A percentile compares a stretch with the other conserved stretches of the same genome.
These are phyloP conservation scores for Chenopodium berlandieri DNA, from an alignment of 148 eudicot species.

Conservation along the genomic window DNA sequence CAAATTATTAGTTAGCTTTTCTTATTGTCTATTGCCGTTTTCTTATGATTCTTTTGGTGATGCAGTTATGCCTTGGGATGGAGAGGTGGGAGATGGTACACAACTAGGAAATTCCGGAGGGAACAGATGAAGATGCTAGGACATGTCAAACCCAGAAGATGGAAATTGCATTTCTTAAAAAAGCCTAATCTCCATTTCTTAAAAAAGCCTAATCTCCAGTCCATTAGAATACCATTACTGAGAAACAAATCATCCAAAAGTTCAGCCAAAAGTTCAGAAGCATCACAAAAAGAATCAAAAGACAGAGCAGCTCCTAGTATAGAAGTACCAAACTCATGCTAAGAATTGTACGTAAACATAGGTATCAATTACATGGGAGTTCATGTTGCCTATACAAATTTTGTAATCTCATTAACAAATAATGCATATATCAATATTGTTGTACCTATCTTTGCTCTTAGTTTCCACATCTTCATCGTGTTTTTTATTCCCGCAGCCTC, in stretches of 20 bases:
- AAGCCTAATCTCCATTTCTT: conserved; percentile 36
- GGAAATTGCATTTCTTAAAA: conserved; percentile 43
- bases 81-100: conserved; percentile 91
- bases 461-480: not conserved
- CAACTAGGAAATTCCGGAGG: conserved; percentile 64
- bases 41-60: conserved; percentile 3
- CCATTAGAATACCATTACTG: conserved; percentile 51
- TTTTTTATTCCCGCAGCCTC: not conserved
- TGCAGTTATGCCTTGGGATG: conserved; percentile 84
- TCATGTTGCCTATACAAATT: not conserved
- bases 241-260: conserved; percentile 39
- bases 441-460: not conserved
- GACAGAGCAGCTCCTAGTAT: conserved; percentile 28
- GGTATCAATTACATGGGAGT: not conserved
- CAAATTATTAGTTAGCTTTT: not conserved
- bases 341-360: not conserved
- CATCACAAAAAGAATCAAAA: conserved; percentile 35
- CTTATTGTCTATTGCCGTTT: not conserved
- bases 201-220: conserved; percentile 40
- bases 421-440: not conserved
- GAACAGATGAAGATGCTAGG: conserved; percentile 88
- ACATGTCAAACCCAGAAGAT: conserved; percentile 67
- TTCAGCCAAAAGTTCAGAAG: conserved; percentile 46
- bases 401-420: not conserved
- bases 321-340: conserved; percentile 17